Conservation (phyloP, 371 early-diverging fungal genomes). For the Mortierella polycephala region DNA sequence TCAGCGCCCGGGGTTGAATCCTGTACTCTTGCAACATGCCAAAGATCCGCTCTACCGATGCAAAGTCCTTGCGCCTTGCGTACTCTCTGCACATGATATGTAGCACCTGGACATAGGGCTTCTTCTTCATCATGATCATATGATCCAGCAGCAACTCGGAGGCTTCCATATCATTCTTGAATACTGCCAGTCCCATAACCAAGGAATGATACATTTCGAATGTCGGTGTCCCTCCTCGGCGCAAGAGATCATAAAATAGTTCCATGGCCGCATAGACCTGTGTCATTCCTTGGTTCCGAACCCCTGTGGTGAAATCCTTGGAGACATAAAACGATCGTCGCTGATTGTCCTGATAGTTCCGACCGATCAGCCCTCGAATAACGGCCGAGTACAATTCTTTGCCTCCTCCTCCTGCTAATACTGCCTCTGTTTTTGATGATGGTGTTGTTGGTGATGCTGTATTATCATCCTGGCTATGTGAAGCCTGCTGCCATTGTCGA, state of each 20-base stretch:
- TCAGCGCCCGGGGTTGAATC: slow-evolving; percentile 24
- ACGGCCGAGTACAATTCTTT: slow-evolving; percentile 51
- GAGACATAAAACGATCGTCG: neutral
- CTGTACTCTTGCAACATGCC: slow-evolving; percentile 32
- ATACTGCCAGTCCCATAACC: slow-evolving; percentile 29
- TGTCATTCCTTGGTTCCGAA: slow-evolving; percentile 27
- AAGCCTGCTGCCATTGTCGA: slow-evolving; percentile 12
- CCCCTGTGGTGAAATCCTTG: slow-evolving; percentile 13
- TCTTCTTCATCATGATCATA: slow-evolving; percentile 38
- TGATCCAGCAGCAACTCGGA: slow-evolving; percentile 45
- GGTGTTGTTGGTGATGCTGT: neutral
- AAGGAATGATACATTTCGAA: slow-evolving; percentile 49
- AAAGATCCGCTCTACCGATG: slow-evolving; percentile 32
- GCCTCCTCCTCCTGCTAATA: slow-evolving; percentile 11
- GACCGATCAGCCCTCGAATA: slow-evolving; percentile 41
- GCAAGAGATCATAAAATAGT: slow-evolving; percentile 40
- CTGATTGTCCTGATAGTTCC: slow-evolving; percentile 14
- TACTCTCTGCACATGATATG: slow-evolving; percentile 51
- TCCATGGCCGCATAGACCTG: slow-evolving; percentile 45
- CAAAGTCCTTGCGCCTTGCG: slow-evolving; percentile 21
- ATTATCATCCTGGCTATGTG: neutral
- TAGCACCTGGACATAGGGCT: slow-evolving; percentile 48
- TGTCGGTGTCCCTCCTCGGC: slow-evolving; percentile 31
- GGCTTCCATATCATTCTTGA: slow-evolving; percentile 53
- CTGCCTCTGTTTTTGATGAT: neutral